Conservation (phyloP, 2,329 filamentous ascomycete genomes). For the Sporothrix phasma region DNA sequence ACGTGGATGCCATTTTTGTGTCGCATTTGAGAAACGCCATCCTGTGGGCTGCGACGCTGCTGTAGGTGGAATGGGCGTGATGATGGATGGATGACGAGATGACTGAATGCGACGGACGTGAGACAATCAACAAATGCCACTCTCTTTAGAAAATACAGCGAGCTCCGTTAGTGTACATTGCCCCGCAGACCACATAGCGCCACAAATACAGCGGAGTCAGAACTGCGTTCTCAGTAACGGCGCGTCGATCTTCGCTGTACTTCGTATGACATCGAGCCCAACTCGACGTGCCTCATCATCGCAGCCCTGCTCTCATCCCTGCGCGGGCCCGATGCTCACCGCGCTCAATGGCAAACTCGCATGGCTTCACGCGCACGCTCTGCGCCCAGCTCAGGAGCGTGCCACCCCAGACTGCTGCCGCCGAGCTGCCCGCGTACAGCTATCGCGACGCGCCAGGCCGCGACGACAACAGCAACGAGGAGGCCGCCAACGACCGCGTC, state of each 20-base stretch:
- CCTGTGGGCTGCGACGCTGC: conserved; percentile 24
- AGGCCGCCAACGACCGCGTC: background rate
- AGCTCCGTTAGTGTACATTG: no score
- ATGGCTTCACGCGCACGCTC: conserved; percentile 21
- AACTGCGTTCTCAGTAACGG: background rate
- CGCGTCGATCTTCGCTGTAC: no score
- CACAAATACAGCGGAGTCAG: background rate
- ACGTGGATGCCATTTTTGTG: conserved; percentile 26
- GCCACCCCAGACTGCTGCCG: background rate
- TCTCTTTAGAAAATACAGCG: no score
- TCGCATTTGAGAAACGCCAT: conserved; percentile 22
- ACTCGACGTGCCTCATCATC: background rate
- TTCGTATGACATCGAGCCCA: no score
- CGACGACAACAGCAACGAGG: background rate
- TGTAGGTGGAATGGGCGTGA: background rate
- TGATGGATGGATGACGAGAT: background rate
- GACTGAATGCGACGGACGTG: background rate
- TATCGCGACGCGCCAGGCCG: conserved; percentile 27
- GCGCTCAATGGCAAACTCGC: conserved; percentile 15
- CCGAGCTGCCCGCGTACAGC: conserved; percentile 41
- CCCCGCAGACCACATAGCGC: background rate
- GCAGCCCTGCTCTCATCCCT: background rate
- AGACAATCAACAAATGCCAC: no score
- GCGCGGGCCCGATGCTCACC: background rate
- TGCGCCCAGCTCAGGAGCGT: conserved; percentile 18